Evolutionary conservation across 2,329 filamentous ascomycete genomes (phyloP).

Genomic region (Cytospora piceicola): DNA sequence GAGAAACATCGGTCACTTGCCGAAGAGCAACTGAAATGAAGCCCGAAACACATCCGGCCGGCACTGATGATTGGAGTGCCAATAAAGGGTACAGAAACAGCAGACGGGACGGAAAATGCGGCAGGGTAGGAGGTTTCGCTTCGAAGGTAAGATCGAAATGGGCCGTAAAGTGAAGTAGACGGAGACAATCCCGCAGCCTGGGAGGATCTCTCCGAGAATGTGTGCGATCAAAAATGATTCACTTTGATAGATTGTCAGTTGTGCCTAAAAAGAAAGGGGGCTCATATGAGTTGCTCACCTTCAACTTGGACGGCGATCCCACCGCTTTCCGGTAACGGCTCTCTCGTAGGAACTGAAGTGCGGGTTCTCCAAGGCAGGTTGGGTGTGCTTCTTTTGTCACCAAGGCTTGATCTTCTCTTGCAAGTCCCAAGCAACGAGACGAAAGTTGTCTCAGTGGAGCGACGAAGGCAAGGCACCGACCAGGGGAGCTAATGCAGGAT

Average conservation of each 20-base stretch:
- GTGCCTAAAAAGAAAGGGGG: neutral
- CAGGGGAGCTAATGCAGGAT: neutral
- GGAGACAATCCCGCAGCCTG: neutral
- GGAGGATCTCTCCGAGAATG: neutral
- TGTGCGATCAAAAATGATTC: neutral
- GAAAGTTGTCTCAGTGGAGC: neutral
- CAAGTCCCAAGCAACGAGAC: neutral
- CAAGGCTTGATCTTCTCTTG: neutral
- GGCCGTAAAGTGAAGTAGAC: neutral
- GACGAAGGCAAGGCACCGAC: neutral
- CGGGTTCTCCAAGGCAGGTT: neutral
- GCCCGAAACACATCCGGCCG: too few species aligned
- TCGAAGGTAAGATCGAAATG: too few species aligned
- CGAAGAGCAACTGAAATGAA: too few species aligned
- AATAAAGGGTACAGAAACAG: too few species aligned
- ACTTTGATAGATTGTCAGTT: too few species aligned
- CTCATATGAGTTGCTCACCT: neutral
- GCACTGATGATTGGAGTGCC: too few species aligned
- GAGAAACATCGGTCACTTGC: too few species aligned
- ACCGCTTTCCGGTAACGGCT: neutral
- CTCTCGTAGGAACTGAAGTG: neutral
- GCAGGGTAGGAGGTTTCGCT: too few species aligned
- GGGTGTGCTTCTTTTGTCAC: neutral
- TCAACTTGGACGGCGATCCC: neutral
- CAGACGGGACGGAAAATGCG: too few species aligned